Base-by-base conservation (phyloP, 768 basidiomycete genomes). In the Peribolospora baueri region DNA sequence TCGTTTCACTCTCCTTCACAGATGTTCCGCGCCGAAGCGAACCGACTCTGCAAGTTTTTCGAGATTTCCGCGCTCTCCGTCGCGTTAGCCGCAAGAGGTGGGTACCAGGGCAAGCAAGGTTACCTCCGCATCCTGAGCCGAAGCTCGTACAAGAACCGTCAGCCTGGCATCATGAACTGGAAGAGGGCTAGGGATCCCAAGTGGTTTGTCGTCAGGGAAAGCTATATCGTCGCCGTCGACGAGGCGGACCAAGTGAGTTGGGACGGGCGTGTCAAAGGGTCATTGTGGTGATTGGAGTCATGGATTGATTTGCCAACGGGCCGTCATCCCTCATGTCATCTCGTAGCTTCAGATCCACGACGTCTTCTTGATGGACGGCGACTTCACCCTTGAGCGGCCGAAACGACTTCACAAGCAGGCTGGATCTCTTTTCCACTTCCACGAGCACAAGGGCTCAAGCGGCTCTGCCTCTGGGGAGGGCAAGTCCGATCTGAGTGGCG, bases 1-100 rank as follows among this genome's bases (percentile, higher is more conserved):
- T 25, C 41, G n/a, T 38, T 36, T 38, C 25, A 25, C 50, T 11
- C 55, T 36, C n/a, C 11, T 51, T 25, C 42, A 37, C 51, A 91
- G 88, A 93, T 97, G 84, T 93, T 91, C 68, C 85, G 88, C 62
- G 85, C 90, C 1, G 78, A 86, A 25, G 76, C 85, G 1, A 95
- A 95, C 63, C 78, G 90, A 42, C 69, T 98, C 0, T 79, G 81
- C 46, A 79, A 79, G 5, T 98, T 95, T 68, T 74, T 98, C 50
- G 93, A 98, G 67, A 74, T 97, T 48, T 88, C 84, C 48, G 79
- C 90, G 1, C 70, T 97, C 38, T 90, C 82, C 7, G 76, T 95
- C 56, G 65, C 76, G 7, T 74, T 88, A 14, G 84, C 88, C 43
- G 59, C 66, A 75, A 75, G 52, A 74, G 77, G 61, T 2, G 90